phyloP scores from a whole-genome alignment of 2,329 filamentous ascomycete species.

The Pseudogymnoascus sp. region DNA sequence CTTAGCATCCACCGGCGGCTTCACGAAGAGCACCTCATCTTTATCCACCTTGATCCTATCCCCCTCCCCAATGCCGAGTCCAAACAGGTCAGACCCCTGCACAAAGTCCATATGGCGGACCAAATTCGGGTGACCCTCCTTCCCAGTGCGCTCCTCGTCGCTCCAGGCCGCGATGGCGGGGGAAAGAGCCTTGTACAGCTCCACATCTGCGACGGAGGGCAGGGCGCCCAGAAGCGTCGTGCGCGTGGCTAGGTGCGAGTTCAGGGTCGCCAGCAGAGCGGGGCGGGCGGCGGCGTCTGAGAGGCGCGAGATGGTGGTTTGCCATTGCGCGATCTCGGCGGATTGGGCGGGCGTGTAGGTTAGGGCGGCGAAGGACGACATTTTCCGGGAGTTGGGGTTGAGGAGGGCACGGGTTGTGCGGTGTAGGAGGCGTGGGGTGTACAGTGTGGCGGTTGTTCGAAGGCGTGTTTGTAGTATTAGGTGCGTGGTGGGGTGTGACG shows the following conservation, averaged over 20 bases:
- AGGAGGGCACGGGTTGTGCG: slow-evolving; percentile 24
- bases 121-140: slow-evolving; percentile 83
- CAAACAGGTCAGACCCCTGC: slow-evolving; percentile 75
- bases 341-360: slow-evolving; percentile 73
- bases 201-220: slow-evolving; percentile 79
- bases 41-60: slow-evolving; percentile 74
- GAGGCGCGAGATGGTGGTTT: slow-evolving; percentile 66
- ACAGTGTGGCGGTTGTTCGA: slow-evolving; percentile 24
- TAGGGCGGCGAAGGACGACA: slow-evolving; percentile 57
- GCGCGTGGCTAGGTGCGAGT: slow-evolving; percentile 77
- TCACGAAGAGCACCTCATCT: slow-evolving; percentile 75
- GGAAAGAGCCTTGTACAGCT: slow-evolving; percentile 70
- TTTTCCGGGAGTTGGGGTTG: slow-evolving; percentile 44
- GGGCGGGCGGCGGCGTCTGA: slow-evolving; percentile 50
- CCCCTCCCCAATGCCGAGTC: slow-evolving; percentile 56
- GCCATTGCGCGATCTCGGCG: slow-evolving; percentile 83
- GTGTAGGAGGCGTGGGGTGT: slow-evolving; percentile 20
- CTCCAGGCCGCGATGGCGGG: slow-evolving; percentile 72
- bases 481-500: background rate
- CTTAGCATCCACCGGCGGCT: slow-evolving; percentile 82
- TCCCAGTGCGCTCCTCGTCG: slow-evolving; percentile 78
- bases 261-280: slow-evolving; percentile 68
- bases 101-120: slow-evolving; percentile 91
- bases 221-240: slow-evolving; percentile 86
- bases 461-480: background rate